phyloP scores from a whole-genome alignment of 2,329 filamentous ascomycete species.

The Paraphaeosphaeria sporulosa region DNA sequence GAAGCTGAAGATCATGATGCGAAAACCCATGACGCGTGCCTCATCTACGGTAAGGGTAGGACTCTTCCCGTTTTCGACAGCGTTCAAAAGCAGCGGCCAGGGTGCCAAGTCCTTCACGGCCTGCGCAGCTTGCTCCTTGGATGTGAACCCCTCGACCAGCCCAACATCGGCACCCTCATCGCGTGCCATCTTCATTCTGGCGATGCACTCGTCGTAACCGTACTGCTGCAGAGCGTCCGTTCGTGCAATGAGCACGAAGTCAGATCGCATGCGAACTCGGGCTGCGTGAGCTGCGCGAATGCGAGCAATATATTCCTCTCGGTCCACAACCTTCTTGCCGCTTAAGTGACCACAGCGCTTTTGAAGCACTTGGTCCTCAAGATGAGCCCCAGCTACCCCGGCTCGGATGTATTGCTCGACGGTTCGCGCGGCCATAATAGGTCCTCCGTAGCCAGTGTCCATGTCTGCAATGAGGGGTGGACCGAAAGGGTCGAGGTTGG shows the following conservation, averaged over 20 bases:
- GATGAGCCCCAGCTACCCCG: conserved; percentile 64
- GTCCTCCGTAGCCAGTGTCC: conserved; percentile 60
- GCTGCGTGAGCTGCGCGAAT: conserved; percentile 62
- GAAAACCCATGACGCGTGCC: conserved; percentile 60
- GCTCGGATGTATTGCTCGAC: conserved; percentile 57
- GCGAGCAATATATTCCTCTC: conserved; percentile 58
- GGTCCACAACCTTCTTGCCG: conserved; percentile 64
- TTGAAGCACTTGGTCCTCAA: conserved; percentile 67
- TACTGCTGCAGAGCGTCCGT: conserved; percentile 65
- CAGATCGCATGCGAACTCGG: conserved; percentile 55
- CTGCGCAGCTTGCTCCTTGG: conserved; percentile 56
- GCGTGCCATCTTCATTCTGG: conserved; percentile 55
- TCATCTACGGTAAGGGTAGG: conserved; percentile 60
- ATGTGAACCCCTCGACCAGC: conserved; percentile 63
- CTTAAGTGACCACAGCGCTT: conserved; percentile 69
- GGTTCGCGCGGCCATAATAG: conserved; percentile 54
- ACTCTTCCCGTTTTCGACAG: conserved; percentile 62
- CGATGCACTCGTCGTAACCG: conserved; percentile 63
- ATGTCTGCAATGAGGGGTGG: conserved; percentile 56
- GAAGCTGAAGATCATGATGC: conserved; percentile 23
- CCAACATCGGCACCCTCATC: conserved; percentile 58
- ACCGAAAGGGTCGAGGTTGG: conserved; percentile 59
- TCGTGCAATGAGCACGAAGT: conserved; percentile 68
- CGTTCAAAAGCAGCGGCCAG: conserved; percentile 61
- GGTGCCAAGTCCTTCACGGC: conserved; percentile 55